Base-by-base conservation (phyloP, 2,329 filamentous ascomycete species). In the Biscogniauxia marginata region DNA sequence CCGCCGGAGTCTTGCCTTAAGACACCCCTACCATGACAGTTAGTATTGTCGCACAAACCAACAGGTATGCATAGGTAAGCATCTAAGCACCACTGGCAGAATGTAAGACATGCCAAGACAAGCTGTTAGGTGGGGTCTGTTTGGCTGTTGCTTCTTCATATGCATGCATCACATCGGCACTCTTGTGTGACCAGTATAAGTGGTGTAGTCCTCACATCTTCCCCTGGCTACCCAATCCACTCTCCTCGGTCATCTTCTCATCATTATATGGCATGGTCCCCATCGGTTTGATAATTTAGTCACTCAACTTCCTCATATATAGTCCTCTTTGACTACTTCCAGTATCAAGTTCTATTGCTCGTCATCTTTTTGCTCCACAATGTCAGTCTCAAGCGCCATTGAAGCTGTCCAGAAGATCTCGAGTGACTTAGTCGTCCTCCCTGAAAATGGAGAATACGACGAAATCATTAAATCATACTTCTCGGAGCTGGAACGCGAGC, bases 401-500 rank as follows among this genome's bases (percentile, higher is more conserved):
- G 49, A 50, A 50, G 49, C 49, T 43, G 20, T 50, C 4, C 19
- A 25, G 24, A 25, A 25, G 24, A 25, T 25, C 11, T 56, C 53
- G 6, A 19, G 25, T 7, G 54, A 50, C 45, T 51, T 57, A n/a
- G 54, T 55, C 16, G 34, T 53, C 25, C 54, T 54, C 22, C 59
- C 46, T 7, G 52, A 21, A 3, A 57, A 24, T 48, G 50, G 57
- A 8, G 23, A 57, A 34, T 59, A 59, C 21, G 46, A 59, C 39
- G 49, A 46, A 8, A 55, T 63, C 22, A 53, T 19, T 4, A 50
- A 54, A 49, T 59, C 56, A 13, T 63, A 59, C 24, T 63, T 63
- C 51, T 49, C 61, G 5, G 58, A 56, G 34, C 39, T 59, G 7
- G 56, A 61, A 49, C 56, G 61, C 9, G 56, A 59, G 18, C 11